These are phyloP conservation scores for Cladophialophora exuberans DNA, from an alignment of 2,329 filamentous ascomycete species.

Conservation along the genomic window DNA sequence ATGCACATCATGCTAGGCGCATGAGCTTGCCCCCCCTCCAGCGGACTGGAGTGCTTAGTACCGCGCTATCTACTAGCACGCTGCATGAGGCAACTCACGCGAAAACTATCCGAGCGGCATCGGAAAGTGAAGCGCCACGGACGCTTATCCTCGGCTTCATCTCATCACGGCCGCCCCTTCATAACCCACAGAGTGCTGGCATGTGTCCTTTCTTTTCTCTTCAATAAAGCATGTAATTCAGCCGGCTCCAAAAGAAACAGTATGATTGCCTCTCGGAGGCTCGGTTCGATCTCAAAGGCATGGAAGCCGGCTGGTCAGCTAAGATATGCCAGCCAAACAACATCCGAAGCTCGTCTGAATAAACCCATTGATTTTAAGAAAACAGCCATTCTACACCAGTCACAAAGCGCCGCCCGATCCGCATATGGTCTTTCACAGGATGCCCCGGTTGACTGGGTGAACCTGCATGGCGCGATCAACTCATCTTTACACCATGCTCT, in stretches of 20 bases:
- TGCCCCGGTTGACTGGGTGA: conserved; percentile 79
- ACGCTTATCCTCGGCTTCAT: conserved; percentile 23
- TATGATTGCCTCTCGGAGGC: conserved; percentile 23
- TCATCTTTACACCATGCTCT: conserved; percentile 83
- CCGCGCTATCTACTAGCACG: no score
- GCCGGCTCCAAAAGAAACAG: background rate
- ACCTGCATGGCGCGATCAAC: conserved; percentile 93
- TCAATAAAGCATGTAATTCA: background rate
- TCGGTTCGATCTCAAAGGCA: conserved; percentile 1
- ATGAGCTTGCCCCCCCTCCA: no score
- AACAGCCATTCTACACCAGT: conserved; percentile 80
- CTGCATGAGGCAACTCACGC: background rate
- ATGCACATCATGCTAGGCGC: background rate
- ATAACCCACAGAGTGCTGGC: conserved; percentile 7
- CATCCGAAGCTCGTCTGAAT: conserved; percentile 68
- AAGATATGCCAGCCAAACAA: conserved; percentile 35
- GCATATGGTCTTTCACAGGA: conserved; percentile 75
- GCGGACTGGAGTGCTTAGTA: no score
- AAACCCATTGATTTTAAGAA: conserved; percentile 83
- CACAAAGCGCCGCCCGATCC: conserved; percentile 69
- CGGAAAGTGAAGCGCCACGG: background rate
- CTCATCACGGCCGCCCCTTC: conserved; percentile 10
- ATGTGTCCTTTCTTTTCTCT: background rate
- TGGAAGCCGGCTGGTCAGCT: conserved; percentile 8
- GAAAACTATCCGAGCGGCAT: background rate